Evolutionary conservation across 768 basidiomycete genomes (phyloP).

Genomic region (Roridomyces roridus): DNA sequence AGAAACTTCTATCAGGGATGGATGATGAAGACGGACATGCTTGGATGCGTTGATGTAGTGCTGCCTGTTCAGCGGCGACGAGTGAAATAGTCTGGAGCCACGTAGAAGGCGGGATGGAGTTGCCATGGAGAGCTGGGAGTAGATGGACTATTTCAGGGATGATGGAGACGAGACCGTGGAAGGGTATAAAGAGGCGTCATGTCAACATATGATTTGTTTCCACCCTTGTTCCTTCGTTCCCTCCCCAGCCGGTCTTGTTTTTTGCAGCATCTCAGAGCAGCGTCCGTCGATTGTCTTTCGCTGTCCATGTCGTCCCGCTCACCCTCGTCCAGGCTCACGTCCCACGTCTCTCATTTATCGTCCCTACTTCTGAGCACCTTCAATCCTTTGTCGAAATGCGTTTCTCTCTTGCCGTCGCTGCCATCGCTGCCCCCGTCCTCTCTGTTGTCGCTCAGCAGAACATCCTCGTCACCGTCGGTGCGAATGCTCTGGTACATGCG

Average conservation of each 20-base stretch:
- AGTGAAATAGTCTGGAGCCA: slow-evolving; percentile 41
- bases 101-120: background rate
- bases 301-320: background rate
- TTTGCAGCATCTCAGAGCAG: slow-evolving; percentile 52
- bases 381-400: slow-evolving; percentile 48
- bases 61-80: slow-evolving; percentile 42
- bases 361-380: slow-evolving; percentile 34
- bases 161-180: too few relatives aligned
- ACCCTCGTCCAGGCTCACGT: slow-evolving; percentile 38
- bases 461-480: slow-evolving; percentile 49
- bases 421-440: slow-evolving; percentile 43
- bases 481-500: slow-evolving; percentile 36
- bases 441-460: slow-evolving; percentile 44
- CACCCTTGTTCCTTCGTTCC: slow-evolving; percentile 28
- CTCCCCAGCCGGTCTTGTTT: slow-evolving; percentile 39
- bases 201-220: background rate
- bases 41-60: slow-evolving; percentile 53
- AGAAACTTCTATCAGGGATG: background rate
- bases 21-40: slow-evolving; percentile 42
- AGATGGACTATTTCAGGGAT: too few relatives aligned
- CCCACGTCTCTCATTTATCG: slow-evolving; percentile 27
- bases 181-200: background rate
- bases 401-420: slow-evolving; percentile 50
- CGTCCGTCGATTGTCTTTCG: slow-evolving; percentile 34
- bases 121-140: slow-evolving; percentile 3